Percentiles rank a stretch among this genome's conserved stretches.
Conservation (phyloP, 1,139 yeast species). For the Pichia inconspicua region DNA sequence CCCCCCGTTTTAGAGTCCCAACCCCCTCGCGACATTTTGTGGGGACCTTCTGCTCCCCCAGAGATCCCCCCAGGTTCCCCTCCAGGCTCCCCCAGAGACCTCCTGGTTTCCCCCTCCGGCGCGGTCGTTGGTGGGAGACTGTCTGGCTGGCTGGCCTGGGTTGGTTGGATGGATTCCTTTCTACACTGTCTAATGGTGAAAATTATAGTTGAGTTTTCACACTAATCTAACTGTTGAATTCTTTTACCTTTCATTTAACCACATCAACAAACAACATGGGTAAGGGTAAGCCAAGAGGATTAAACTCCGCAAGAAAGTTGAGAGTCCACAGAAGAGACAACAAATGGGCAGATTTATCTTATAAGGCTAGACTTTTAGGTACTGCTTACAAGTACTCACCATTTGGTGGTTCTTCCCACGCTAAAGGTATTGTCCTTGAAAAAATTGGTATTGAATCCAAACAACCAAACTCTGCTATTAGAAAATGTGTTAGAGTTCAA, state of each 20-base stretch:
- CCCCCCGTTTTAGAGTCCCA: neutral
- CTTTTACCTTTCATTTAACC: neutral
- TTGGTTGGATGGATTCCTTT: neutral
- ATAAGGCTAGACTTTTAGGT: constrained; percentile 98
- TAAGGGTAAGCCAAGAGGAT: constrained; percentile 94
- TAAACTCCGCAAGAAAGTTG: constrained; percentile 99
- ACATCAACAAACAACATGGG: constrained; percentile 14
- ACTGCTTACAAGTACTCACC: constrained; percentile 99
- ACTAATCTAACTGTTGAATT: neutral
- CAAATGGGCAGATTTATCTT: constrained; percentile 99
- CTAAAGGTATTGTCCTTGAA: constrained; percentile 99
- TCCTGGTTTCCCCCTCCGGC: neutral
- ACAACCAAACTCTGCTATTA: constrained; percentile 99
- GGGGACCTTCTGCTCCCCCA: neutral
- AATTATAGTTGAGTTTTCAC: neutral
- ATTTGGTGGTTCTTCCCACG: constrained; percentile 99
- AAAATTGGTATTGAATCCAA: constrained; percentile 99
- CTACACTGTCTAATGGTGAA: neutral
- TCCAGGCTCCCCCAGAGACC: neutral
- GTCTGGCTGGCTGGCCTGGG: too few relatives aligned
- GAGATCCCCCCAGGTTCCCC: neutral
- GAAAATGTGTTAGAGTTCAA: constrained; percentile 99
- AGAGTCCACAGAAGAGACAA: constrained; percentile 99
- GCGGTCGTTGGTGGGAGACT: neutral
- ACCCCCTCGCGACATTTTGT: too few relatives aligned